Base-by-base conservation (phyloP, 768 basidiomycete species). In the Leccinellum albellum region DNA sequence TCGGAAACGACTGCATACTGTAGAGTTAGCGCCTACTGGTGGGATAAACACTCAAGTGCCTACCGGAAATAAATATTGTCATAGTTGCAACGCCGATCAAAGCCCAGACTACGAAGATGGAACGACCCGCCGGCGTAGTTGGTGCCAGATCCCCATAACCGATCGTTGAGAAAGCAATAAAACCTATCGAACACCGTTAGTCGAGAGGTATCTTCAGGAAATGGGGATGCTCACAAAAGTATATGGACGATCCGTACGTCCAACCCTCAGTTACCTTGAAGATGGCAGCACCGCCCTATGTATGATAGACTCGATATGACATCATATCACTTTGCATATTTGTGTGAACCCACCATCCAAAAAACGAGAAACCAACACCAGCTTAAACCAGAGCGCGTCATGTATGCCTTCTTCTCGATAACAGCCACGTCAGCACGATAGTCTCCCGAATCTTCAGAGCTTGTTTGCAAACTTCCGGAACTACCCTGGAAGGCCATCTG, bases 81-180 rank as follows among this genome's bases (percentile, higher is more conserved):
- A 91, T 82, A 1, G 87, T 83, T 1, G 78, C 88, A 14, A 91
- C 85, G 15, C 89, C 91, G 7, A 90, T 71, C 33, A 92, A 69
- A 0, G 89, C 87, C 90, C 90, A 91, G 3, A 83, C 81, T 40
- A 91, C 79, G 67, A 92, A 92, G 32, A 92, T 78, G 14, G 87
- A 82, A 23, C 88, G 82, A 12, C 90, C 91, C 3, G 86, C 82
- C 12, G 86, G 82, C 0, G 87, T 84, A 50, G 68, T 65, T 0
- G 88, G 89, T 0, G 80, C 61, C 14, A 78, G 73, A 63, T 91
- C 89, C 70, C 82, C 85, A 61, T 85, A 89, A 14, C 89, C 90
- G 28, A 91, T 84, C 1, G 87, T 89, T 1, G 82, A 82, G 73
- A 92, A 91, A 10, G 87, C 70, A 50, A 87, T 73, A 63, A 89